Evolutionary conservation across 345 rosid genomes (phyloP).

Genomic region (Boechera divaricarpa): DNA sequence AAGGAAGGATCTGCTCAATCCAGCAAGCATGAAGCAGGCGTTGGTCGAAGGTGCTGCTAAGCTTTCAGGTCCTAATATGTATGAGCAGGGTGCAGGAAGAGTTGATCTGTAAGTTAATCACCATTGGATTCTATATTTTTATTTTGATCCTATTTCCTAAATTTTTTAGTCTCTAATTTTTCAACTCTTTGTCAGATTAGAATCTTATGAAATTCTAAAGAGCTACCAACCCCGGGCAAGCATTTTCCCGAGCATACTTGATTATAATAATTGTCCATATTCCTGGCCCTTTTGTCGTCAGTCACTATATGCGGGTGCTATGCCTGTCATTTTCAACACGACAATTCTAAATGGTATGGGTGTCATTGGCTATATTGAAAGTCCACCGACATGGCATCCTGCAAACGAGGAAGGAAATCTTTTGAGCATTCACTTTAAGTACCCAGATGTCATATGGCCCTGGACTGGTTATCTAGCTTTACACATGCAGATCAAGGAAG

Average conservation of each 20-base stretch:
- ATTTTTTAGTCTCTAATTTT: conserved; percentile 41
- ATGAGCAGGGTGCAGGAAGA: conserved; percentile 99
- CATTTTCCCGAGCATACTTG: conserved; percentile 90
- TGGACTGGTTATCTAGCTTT: conserved; percentile 98
- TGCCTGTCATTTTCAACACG: conserved; percentile 93
- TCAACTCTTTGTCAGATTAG: conserved; percentile 72
- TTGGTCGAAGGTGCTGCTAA: conserved; percentile 99
- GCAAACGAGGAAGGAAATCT: conserved; percentile 85
- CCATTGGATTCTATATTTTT: conserved; percentile 18
- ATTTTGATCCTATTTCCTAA: not conserved
- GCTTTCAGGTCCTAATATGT: conserved; percentile 94
- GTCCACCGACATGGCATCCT: conserved; percentile 96
- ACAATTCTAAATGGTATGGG: conserved; percentile 98
- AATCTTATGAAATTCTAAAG: conserved; percentile 93
- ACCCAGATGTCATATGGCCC: conserved; percentile 95
- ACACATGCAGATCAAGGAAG: conserved; percentile 98
- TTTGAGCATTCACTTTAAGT: conserved; percentile 76
- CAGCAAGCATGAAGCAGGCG: conserved; percentile 99
- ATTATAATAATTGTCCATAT: conserved; percentile 90
- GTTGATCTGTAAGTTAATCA: conserved; percentile 78
- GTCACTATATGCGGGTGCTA: conserved; percentile 93
- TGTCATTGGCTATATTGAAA: conserved; percentile 79
- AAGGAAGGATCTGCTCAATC: conserved; percentile 79
- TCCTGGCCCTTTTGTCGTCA: conserved; percentile 99
- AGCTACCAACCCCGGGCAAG: conserved; percentile 90